A percentile compares a stretch with the other conserved stretches of the same genome.
These are phyloP conservation scores for Psilocybe cyanescens DNA, from an alignment of 768 basidiomycete species.

Conservation along the genomic window DNA sequence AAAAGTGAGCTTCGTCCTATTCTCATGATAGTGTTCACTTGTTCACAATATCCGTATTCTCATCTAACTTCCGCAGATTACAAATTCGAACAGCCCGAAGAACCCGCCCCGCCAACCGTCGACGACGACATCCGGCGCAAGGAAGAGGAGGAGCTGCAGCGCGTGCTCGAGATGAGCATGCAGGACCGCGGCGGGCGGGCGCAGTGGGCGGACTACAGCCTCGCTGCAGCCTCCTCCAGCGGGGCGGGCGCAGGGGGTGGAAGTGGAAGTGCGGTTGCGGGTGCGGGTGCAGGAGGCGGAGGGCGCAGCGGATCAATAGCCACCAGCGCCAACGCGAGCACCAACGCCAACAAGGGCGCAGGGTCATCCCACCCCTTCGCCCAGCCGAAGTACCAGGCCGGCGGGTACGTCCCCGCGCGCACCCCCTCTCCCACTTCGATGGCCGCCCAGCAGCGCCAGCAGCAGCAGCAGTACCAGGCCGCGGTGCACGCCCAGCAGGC, in stretches of 20 bases:
- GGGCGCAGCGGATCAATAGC: background rate
- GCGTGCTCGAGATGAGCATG: constrained; percentile 92
- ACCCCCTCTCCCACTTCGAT: constrained; percentile 43
- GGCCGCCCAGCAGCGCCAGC: constrained; percentile 27
- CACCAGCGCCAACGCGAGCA: background rate
- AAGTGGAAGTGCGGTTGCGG: background rate
- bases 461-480: constrained; percentile 27
- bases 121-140: constrained; percentile 81
- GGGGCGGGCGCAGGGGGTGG: background rate
- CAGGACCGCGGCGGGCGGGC: constrained; percentile 84
- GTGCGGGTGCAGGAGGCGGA: constrained; percentile 17
- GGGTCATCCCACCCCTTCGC: constrained; percentile 23
- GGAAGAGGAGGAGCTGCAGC: constrained; percentile 95
- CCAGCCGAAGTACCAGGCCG: constrained; percentile 47
- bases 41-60: background rate
- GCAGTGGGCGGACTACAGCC: constrained; percentile 51
- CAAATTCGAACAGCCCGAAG: constrained; percentile 66
- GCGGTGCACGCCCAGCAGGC: constrained; percentile 19
- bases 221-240: constrained; percentile 38
- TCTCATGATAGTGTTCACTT: background rate
- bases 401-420: constrained; percentile 59
- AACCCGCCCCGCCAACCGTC: constrained; percentile 67
- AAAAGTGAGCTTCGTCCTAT: constrained; percentile 59
- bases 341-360: constrained; percentile 14
- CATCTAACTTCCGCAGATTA: constrained; percentile 50